phyloP scores from a whole-genome alignment of 352 stramenopile genomes.

The Lagenidium sp. region DNA sequence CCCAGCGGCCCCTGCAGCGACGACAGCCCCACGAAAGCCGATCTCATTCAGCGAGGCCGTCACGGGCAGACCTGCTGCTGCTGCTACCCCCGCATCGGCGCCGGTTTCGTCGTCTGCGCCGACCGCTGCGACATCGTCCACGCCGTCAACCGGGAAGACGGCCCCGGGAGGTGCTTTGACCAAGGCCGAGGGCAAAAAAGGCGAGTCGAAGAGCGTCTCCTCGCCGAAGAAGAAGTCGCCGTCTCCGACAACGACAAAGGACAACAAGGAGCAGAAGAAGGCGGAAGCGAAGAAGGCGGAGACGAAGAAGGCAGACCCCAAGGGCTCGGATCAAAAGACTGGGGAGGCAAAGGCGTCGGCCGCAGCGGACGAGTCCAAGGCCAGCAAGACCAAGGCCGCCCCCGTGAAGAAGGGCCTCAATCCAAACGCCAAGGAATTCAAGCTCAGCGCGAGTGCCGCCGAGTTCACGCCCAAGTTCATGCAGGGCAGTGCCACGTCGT shows the following conservation, averaged over 20 bases:
- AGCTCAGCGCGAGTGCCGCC: constrained; percentile 51
- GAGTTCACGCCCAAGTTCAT: constrained; percentile 66
- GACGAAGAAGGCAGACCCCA: not conserved
- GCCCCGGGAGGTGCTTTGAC: no score
- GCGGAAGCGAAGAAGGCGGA: not conserved
- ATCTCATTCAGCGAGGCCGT: constrained; percentile 70
- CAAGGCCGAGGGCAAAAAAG: constrained; percentile 5
- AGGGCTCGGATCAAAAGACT: not conserved
- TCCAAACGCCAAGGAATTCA: constrained; percentile 83
- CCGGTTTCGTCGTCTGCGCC: not conserved
- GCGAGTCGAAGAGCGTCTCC: not conserved
- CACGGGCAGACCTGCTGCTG: constrained; percentile 23
- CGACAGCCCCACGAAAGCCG: constrained; percentile 24
- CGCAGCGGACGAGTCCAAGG: not conserved
- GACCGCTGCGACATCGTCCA: not conserved
- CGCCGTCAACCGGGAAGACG: constrained; percentile 3
- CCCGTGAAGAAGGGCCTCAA: constrained; percentile 68
- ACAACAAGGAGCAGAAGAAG: not conserved
- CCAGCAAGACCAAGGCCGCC: constrained; percentile 1
- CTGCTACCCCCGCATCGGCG: constrained; percentile 1
- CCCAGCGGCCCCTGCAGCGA: not conserved
- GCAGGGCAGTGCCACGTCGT: constrained; percentile 13
- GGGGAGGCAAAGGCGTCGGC: no score
- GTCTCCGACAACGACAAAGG: not conserved
- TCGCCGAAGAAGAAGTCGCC: not conserved